Conservation (phyloP, 108 stramenopile genomes). For the Chaetoceros tenuissimus region DNA sequence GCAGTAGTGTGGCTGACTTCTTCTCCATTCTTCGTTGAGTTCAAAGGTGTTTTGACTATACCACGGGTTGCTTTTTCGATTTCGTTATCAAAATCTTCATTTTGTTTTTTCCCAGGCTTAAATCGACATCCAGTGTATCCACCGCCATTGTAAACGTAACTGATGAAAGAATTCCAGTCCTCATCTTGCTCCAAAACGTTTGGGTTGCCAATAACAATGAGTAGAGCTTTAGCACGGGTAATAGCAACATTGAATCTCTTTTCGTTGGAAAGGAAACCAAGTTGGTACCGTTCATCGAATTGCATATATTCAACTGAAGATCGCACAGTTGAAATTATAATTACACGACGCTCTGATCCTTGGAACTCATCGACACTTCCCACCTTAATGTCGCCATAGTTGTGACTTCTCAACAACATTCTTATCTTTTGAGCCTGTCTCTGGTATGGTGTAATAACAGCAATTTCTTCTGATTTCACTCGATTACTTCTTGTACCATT, state of each 20-base stretch:
- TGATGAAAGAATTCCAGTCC: constrained; percentile 4
- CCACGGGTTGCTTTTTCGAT: constrained; percentile 3
- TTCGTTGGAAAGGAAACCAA: constrained; percentile 78
- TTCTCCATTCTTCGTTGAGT: not conserved
- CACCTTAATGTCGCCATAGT: constrained; percentile 53
- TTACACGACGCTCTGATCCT: constrained; percentile 66
- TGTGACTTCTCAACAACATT: constrained; percentile 10
- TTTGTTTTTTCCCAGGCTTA: not conserved
- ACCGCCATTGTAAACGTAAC: not conserved
- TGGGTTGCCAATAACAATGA: constrained; percentile 79
- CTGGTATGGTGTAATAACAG: constrained; percentile 56
- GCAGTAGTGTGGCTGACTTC: constrained; percentile 19
- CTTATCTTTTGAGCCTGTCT: constrained; percentile 62
- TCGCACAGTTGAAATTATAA: constrained; percentile 78
- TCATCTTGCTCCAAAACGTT: constrained; percentile 37
- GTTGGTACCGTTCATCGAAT: constrained; percentile 46
- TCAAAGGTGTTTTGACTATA: constrained; percentile 4
- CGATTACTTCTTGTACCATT: constrained; percentile 23
- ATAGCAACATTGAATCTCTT: constrained; percentile 84
- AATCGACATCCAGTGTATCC: not conserved
- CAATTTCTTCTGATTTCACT: constrained; percentile 43
- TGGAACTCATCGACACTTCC: constrained; percentile 84
- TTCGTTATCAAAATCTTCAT: constrained; percentile 2
- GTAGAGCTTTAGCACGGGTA: constrained; percentile 67
- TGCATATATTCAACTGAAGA: constrained; percentile 37